Evolutionary conservation across 2,329 filamentous ascomycete genomes (phyloP).

Genomic region (Exophiala sideris): DNA sequence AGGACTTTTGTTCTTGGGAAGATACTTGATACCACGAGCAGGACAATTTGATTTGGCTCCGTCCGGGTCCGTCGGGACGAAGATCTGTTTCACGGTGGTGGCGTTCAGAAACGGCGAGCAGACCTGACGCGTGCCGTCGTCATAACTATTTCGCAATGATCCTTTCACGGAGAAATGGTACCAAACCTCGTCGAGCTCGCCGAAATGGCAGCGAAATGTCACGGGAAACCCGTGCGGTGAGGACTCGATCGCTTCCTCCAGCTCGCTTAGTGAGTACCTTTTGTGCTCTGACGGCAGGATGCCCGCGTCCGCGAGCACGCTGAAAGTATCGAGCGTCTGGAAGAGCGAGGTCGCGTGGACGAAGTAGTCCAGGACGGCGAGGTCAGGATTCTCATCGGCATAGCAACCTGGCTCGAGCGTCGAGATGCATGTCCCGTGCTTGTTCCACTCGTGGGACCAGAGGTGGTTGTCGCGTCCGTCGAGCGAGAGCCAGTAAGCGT

Average conservation of each 20-base stretch:
- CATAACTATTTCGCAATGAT: conserved; percentile 34
- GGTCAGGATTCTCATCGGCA: conserved; percentile 53
- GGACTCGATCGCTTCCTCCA: conserved; percentile 57
- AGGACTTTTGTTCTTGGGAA: conserved; percentile 50
- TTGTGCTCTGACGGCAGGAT: conserved; percentile 51
- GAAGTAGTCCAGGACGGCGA: conserved; percentile 69
- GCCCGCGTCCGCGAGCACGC: conserved; percentile 59
- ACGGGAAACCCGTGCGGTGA: conserved; percentile 53
- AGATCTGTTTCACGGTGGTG: conserved; percentile 48
- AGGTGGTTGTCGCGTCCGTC: conserved; percentile 61
- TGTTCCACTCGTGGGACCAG: conserved; percentile 73
- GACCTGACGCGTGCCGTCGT: background rate
- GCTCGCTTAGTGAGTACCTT: conserved; percentile 59
- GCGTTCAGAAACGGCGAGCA: conserved; percentile 41
- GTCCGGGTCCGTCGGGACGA: conserved; percentile 36
- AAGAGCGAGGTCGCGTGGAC: conserved; percentile 63
- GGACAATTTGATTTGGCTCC: conserved; percentile 63
- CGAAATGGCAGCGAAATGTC: conserved; percentile 55
- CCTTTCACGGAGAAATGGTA: conserved; percentile 63
- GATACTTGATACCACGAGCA: conserved; percentile 60
- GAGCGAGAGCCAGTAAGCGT: conserved; percentile 68
- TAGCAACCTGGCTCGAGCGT: conserved; percentile 68
- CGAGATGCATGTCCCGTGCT: conserved; percentile 66
- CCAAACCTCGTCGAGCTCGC: conserved; percentile 54
- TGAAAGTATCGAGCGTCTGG: conserved; percentile 63